Evolutionary conservation across 1,139 yeast genomes (phyloP), one percentile per base, ranked within the genome.

Genomic region (Hyphopichia khmerensis): DNA sequence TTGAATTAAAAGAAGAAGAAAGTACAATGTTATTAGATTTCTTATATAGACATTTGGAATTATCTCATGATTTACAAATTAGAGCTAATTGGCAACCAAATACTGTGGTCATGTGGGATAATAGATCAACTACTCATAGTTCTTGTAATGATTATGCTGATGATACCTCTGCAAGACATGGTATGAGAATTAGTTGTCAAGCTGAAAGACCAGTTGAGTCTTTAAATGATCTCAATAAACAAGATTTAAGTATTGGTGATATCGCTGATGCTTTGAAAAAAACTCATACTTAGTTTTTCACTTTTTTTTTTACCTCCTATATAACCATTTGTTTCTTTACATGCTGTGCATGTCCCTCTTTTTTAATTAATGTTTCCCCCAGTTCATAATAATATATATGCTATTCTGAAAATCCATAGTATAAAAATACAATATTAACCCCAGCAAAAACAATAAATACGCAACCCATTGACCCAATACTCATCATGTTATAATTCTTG

Each of bases 51-150:
- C 80, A 80, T 51, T 65, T 82, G 40, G 79, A 77, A 44, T 49
- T 48, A 16, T 52, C 69, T 23, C 72, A 64, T 42, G 75, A 69
- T 47, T 64, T 69, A 46, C 75, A 69, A 48, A 57, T 65, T 45
- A 62, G 75, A 55, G 75, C 70, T n/a, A 62, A 48, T 24, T 69
- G 74, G 72, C 74, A 68, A 51, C 69, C 72, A 26, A 60, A 59
- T 41, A 79, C 88, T 7, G 84, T 85, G 29, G 88, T 82, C 17
- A 63, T 82, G 18, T 85, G 89, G 87, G 90, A 84, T 54, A 84
- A 84, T 64, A 74, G 90, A 62, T 67, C 83, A 52, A 78, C 80
- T 29, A 64, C 75, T 36, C 90, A 84, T 59, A 65, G 83, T 19
- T 89, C 89, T 5, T 67, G 79, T 38, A 68, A 78, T 43, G 89